phyloP scores from a whole-genome alignment of 352 stramenopile species.

The Plasmopara viticola region DNA sequence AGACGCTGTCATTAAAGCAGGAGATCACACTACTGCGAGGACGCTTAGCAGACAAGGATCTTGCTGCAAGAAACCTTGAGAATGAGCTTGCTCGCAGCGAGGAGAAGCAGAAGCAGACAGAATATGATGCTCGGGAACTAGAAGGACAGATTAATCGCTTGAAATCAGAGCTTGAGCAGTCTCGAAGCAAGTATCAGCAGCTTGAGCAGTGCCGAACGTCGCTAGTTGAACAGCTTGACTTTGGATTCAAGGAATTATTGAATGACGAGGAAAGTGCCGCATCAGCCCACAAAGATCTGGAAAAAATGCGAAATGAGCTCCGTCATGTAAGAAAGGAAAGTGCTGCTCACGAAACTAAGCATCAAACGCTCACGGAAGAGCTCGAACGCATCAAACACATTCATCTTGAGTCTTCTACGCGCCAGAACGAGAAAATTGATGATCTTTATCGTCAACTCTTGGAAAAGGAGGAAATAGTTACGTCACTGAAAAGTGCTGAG shows the following conservation, averaged over 20 bases:
- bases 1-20: conserved; percentile 34
- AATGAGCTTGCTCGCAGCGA: conserved; percentile 33
- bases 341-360: conserved; percentile 23
- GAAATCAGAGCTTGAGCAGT: conserved; percentile 34
- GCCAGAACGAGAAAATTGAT: conserved; percentile 46
- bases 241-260: conserved; percentile 62
- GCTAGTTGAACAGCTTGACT: conserved; percentile 55
- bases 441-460: conserved; percentile 48
- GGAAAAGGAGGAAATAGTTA: conserved; percentile 39
- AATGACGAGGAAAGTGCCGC: conserved; percentile 54
- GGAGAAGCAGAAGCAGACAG: conserved; percentile 33
- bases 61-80: conserved; percentile 34
- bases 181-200: conserved; percentile 46
- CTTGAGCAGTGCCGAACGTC: conserved; percentile 41
- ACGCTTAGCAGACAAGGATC: conserved; percentile 43
- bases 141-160: conserved; percentile 32
- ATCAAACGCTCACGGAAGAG: conserved; percentile 24
- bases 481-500: conserved; percentile 31
- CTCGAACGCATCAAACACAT: conserved; percentile 26
- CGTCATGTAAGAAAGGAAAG: conserved; percentile 33
- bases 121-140: conserved; percentile 37
- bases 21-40: conserved; percentile 35
- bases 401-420: conserved; percentile 16
- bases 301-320: conserved; percentile 41
- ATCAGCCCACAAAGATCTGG: conserved; percentile 34